These are phyloP conservation scores for Dictyostelium capitatum DNA, from an alignment of 78 protist species.

Conservation along the genomic window DNA sequence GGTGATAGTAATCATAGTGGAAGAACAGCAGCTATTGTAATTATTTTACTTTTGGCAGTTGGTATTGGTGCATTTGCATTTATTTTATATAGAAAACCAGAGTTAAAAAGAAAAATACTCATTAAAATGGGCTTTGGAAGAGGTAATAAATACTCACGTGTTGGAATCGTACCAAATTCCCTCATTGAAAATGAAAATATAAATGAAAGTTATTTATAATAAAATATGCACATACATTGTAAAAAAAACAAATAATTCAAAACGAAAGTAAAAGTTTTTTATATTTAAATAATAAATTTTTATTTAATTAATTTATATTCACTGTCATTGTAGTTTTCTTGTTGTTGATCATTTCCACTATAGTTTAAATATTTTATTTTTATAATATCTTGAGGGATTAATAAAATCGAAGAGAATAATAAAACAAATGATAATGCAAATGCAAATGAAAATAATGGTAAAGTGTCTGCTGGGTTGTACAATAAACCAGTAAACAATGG, in stretches of 20 bases:
- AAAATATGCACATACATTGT: too few species aligned
- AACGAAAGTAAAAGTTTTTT: too few species aligned
- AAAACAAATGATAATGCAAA: neutral
- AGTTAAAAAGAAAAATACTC: neutral
- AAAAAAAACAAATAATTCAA: too few species aligned
- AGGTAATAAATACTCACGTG: conserved; percentile 30
- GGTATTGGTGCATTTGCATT: conserved; percentile 34
- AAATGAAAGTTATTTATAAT: too few species aligned
- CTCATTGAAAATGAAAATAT: conserved; percentile 51
- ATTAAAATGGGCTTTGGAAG: conserved; percentile 23
- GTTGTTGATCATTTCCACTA: neutral
- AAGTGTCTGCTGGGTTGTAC: neutral
- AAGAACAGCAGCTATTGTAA: conserved; percentile 52
- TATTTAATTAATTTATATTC: neutral
- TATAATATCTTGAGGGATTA: conserved; percentile 8
- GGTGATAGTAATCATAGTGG: neutral
- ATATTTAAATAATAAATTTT: too few species aligned
- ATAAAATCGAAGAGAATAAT: neutral
- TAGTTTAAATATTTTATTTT: conserved; percentile 18
- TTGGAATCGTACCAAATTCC: conserved; percentile 63
- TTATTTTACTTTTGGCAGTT: neutral
- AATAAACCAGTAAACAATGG: conserved; percentile 19
- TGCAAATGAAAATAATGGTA: neutral
- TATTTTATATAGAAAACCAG: conserved; percentile 30
- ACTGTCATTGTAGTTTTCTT: neutral